These are phyloP conservation scores for Pleurotus giganteus DNA, from an alignment of 768 basidiomycete genomes.

Conservation along the genomic window DNA sequence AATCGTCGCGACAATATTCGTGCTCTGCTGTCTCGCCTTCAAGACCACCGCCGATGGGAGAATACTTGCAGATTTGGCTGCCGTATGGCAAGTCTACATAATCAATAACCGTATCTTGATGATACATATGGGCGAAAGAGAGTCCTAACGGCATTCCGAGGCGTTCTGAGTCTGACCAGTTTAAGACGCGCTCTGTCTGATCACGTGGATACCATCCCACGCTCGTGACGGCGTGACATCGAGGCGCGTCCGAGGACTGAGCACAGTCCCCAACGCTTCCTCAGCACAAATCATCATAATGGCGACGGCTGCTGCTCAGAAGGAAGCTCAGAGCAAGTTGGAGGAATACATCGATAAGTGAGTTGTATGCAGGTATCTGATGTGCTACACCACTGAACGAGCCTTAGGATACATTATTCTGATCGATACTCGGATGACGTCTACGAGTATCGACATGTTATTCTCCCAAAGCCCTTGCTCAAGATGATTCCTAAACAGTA, in stretches of 20 bases:
- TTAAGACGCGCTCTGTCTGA: not conserved
- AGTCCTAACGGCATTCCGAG: not conserved
- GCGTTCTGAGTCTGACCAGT: not conserved
- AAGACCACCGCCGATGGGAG: not conserved
- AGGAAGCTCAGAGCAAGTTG: conserved; percentile 49
- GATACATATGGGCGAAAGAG: not conserved
- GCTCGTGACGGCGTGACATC: not conserved
- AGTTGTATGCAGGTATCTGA: conserved; percentile 16
- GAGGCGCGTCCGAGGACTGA: not conserved
- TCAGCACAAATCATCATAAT: not conserved
- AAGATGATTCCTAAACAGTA: conserved; percentile 89
- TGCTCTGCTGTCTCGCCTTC: not conserved
- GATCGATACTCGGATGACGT: conserved; percentile 90
- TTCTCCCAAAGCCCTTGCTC: conserved; percentile 90
- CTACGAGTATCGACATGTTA: conserved; percentile 97
- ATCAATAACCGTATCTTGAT: not conserved
- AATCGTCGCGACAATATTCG: not conserved
- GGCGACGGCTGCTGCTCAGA: conserved; percentile 24
- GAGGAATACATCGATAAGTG: conserved; percentile 83
- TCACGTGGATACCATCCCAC: not conserved
- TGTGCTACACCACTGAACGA: conserved; percentile 13
- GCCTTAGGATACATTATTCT: conserved; percentile 79
- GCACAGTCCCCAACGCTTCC: not conserved
- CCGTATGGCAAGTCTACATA: not conserved
- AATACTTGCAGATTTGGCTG: conserved; percentile 5